phyloP scores from a whole-genome alignment of 2,329 filamentous ascomycete species.

The Alternaria novae-zelandiae region DNA sequence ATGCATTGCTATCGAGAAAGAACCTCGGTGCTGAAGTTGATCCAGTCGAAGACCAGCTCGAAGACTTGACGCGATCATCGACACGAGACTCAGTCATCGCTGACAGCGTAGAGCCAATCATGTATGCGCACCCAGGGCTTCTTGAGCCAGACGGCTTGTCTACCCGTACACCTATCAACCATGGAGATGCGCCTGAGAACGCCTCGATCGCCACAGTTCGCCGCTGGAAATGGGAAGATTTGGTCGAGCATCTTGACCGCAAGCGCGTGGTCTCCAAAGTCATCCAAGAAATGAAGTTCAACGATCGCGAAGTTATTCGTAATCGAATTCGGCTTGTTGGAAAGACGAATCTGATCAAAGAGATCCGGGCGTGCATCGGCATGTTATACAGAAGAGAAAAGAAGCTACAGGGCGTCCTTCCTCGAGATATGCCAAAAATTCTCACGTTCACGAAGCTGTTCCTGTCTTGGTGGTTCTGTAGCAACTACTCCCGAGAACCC shows the following conservation, averaged over 20 bases:
- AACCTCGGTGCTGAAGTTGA: background rate
- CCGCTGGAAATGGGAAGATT: slow-evolving; percentile 43
- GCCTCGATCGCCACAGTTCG: slow-evolving; percentile 34
- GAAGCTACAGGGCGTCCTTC: slow-evolving; percentile 35
- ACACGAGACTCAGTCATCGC: slow-evolving; percentile 4
- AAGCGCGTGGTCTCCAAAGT: slow-evolving; percentile 54
- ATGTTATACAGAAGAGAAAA: slow-evolving; percentile 28
- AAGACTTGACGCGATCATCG: background rate
- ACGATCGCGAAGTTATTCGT: slow-evolving; percentile 30
- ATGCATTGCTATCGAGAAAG: background rate
- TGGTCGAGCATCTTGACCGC: slow-evolving; percentile 51
- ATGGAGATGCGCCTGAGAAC: slow-evolving; percentile 29
- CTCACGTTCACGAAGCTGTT: slow-evolving; percentile 37
- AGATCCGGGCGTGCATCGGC: slow-evolving; percentile 31
- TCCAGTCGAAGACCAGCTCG: background rate
- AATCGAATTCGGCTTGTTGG: slow-evolving; percentile 25
- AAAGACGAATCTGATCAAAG: slow-evolving; percentile 25
- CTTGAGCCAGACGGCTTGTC: background rate
- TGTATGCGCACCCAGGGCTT: background rate
- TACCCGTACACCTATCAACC: background rate
- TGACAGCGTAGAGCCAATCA: slow-evolving; percentile 9
- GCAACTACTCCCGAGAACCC: slow-evolving; percentile 21
- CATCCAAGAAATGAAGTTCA: slow-evolving; percentile 40
- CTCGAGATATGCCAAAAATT: slow-evolving; percentile 34
- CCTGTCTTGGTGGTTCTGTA: slow-evolving; percentile 44